Base-by-base conservation (phyloP, 1,139 yeast genomes). In the Taphrina populina region DNA sequence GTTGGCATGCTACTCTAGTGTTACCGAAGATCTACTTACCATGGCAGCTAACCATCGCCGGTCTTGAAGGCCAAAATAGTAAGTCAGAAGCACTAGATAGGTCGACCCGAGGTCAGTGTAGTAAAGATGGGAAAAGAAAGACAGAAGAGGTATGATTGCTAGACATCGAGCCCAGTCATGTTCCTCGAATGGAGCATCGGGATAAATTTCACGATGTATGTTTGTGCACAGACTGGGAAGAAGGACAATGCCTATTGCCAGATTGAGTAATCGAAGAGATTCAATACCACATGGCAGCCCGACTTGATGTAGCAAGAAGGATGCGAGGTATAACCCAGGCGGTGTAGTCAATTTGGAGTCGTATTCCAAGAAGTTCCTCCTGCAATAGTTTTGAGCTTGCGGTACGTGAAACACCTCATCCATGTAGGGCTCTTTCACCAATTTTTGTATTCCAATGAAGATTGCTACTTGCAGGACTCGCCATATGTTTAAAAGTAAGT, bases 81-180 rank as follows among this genome's bases (percentile, higher is more conserved):
- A 74, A 29, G 78, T 76, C 34, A 71, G 76, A 51, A 86, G 62
- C 6, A 90, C 77, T 40, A 87, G 71, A 0, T 85, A 76, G 0
- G 94, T 79, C 0, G 96, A 80, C 96, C 96, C 88, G 1, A 88
- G 83, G 68, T 92, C 98, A 0, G 99, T 92, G 70, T 92, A 94
- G 69, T 82, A 94, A 45, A 92, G 70, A 47, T 82, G 80, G 63
- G 84, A 82, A 68, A 82, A 92, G 7, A 88, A 76, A 37, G 82
- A 75, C 56, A 90, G 65, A 56, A 90, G 72, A 0, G 99, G 97
- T 63, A 82, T 80, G 11, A 80, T 67, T 36, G 76, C 70, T 6
- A 86, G 20, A 8, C 46, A 29, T 24, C 11, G 33, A 4, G 27
- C n/a, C 39, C 39, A 56, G 4, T 19, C 37, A 13, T 19, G 35